phyloP scores from a whole-genome alignment of 2,329 filamentous ascomycete genomes.

The Ophioceras dolichostomum region DNA sequence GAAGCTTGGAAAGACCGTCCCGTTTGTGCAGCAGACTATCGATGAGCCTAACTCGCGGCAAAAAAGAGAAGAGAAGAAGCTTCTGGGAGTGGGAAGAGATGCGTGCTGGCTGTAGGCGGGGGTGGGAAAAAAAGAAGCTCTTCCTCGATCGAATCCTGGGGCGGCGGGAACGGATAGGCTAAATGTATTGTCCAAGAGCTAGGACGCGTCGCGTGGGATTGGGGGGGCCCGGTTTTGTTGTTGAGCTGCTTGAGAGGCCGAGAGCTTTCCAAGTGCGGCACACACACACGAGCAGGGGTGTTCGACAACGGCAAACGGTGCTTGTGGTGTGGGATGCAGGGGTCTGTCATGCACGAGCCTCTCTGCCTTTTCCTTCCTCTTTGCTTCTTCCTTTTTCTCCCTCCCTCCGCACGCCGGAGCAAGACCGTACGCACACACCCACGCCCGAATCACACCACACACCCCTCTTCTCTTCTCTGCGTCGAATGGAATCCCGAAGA shows the following conservation, averaged over 20 bases:
- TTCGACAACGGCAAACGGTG: background rate
- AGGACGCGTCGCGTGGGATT: background rate
- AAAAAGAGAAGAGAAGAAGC: too few relatives aligned
- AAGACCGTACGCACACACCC: background rate
- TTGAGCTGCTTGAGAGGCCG: background rate
- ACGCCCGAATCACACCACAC: background rate
- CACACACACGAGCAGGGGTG: background rate
- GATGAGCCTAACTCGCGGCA: too few relatives aligned
- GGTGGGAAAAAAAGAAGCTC: too few relatives aligned
- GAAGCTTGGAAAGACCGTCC: background rate
- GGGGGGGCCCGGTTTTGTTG: background rate
- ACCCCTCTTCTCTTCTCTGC: too few relatives aligned
- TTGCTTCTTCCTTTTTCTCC: too few relatives aligned
- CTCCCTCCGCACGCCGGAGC: too few relatives aligned
- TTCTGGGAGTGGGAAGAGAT: background rate
- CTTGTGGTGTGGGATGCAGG: background rate
- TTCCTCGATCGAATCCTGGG: background rate
- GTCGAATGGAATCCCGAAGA: too few relatives aligned
- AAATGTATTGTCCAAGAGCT: background rate
- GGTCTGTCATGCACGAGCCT: background rate
- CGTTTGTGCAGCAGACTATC: background rate
- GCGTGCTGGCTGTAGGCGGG: background rate
- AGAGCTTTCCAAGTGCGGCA: background rate
- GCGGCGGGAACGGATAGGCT: background rate
- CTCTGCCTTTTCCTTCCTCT: too few relatives aligned